phyloP scores from a whole-genome alignment of 441 rosid genomes.

The Isatis lusitanica region DNA sequence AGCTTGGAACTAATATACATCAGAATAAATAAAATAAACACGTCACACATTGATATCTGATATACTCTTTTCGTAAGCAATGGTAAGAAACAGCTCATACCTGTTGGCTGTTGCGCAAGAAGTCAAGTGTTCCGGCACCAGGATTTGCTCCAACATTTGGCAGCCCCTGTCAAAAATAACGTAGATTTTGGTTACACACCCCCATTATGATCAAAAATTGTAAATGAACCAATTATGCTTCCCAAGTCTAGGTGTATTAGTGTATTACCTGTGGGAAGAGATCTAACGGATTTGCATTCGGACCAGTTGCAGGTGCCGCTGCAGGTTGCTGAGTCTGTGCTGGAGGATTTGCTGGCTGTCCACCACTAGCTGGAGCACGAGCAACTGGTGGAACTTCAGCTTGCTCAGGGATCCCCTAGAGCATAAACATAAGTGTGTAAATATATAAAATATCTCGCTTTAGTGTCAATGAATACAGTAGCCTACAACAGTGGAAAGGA shows the following conservation, averaged over 20 bases:
- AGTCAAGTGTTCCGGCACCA: constrained; percentile 78
- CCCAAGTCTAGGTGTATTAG: constrained; percentile 31
- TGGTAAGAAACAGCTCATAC: constrained; percentile 35
- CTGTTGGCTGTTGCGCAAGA: constrained; percentile 88
- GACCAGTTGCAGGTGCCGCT: constrained; percentile 58
- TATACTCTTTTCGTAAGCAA: background rate
- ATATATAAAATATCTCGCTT: background rate
- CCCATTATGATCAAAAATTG: background rate
- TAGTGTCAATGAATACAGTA: background rate
- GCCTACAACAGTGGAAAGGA: background rate
- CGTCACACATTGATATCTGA: background rate
- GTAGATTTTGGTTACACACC: background rate
- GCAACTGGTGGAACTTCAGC: constrained; percentile 71
- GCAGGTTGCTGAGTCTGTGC: constrained; percentile 56
- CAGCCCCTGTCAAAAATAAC: constrained; percentile 59
- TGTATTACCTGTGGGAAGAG: constrained; percentile 88
- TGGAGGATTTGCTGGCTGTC: constrained; percentile 55
- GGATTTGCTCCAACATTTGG: constrained; percentile 71
- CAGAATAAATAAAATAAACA: background rate
- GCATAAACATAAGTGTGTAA: background rate
- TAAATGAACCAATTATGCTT: background rate
- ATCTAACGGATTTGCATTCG: constrained; percentile 92
- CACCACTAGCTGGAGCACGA: constrained; percentile 53
- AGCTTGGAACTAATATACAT: constrained; percentile 78
- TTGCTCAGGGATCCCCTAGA: constrained; percentile 95